Base-by-base conservation (phyloP, 164 flowering plant species). In the Tinospora cordifolia region DNA sequence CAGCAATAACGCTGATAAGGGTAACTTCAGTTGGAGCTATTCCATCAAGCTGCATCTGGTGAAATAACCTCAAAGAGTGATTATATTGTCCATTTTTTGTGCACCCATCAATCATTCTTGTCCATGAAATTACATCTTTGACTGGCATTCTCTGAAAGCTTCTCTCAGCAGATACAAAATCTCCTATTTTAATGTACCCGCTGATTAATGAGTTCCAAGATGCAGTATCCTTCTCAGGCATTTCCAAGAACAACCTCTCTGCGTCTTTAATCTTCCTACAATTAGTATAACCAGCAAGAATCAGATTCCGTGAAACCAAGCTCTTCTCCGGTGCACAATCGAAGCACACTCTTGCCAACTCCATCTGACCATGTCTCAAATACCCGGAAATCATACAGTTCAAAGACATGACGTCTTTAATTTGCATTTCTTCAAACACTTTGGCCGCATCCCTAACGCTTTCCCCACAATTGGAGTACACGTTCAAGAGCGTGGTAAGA, bases 401-500 rank as follows among this genome's bases (percentile, higher is more conserved):
- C 73, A 67, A 71, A 30, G 73, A 63, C 41, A 71, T 67, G 13
- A 71, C 73, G 47, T 71, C 73, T 44, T 46, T 71, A 4, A 40
- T 9, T 4, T 4, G 44, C 44, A 40, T 40, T 40, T 40, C 44
- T 40, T 40, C 44, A 40, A 40, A 40, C 44, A 40, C 44, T 62
- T 69, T 64, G 21, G 63, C 41, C 1, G 69, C 62, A 19, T 49
- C 62, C 13, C 22, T 30, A 9, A 65, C 39, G 39, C 10, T 58
- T 25, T 66, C 40, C 57, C 41, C 76, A 54, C 68, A 74, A 14
- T 7, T 2, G 7, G 68, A 46, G 59, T 69, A 69, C 72, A 74
- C 64, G n/a, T 69, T 74, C 72, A 74, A 64, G 26, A 74, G 57
- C 8, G 72, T 62, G 14, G 76, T 74, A 17, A 74, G 27, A 69